phyloP scores from a whole-genome alignment of 805 yeast genomes.

The Candida nitratophila region DNA sequence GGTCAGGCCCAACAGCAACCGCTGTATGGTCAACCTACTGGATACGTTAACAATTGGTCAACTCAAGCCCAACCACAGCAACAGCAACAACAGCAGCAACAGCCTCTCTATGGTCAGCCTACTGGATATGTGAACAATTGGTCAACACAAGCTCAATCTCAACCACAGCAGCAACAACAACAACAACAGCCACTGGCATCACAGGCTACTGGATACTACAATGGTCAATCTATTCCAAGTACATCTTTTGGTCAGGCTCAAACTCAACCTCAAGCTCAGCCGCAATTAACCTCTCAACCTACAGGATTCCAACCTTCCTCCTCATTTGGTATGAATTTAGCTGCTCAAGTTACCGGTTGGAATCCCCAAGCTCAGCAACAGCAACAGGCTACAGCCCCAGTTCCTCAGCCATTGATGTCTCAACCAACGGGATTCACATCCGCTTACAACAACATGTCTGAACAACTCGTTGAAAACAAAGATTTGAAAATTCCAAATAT shows the following conservation, averaged over 20 bases:
- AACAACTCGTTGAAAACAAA: constrained; percentile 38
- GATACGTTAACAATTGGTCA: constrained; percentile 13
- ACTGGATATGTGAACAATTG: constrained; percentile 31
- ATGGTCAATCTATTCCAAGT: neutral
- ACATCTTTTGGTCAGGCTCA: neutral
- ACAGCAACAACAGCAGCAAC: too few species aligned
- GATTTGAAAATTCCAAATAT: constrained; percentile 65
- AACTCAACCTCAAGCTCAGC: constrained; percentile 11
- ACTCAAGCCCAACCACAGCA: constrained; percentile 9
- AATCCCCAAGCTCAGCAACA: constrained; percentile 16
- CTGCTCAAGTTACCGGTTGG: constrained; percentile 38
- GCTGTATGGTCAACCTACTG: constrained; percentile 25
- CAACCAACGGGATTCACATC: constrained; percentile 43
- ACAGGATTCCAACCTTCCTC: constrained; percentile 35
- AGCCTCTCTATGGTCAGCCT: constrained; percentile 27
- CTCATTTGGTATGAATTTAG: constrained; percentile 27
- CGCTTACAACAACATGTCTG: constrained; percentile 12
- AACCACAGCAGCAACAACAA: constrained; percentile 14
- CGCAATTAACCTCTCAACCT: constrained; percentile 31
- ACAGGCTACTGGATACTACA: constrained; percentile 22
- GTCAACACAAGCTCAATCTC: too few species aligned
- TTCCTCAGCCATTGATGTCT: constrained; percentile 23
- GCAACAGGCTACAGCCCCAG: constrained; percentile 10
- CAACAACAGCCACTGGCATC: constrained; percentile 12
- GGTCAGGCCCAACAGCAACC: constrained; percentile 7